A percentile compares a stretch with the other conserved stretches of the same genome.
phyloP scores from a whole-genome alignment of 257 asterid genomes.

The Solanum piurae region DNA sequence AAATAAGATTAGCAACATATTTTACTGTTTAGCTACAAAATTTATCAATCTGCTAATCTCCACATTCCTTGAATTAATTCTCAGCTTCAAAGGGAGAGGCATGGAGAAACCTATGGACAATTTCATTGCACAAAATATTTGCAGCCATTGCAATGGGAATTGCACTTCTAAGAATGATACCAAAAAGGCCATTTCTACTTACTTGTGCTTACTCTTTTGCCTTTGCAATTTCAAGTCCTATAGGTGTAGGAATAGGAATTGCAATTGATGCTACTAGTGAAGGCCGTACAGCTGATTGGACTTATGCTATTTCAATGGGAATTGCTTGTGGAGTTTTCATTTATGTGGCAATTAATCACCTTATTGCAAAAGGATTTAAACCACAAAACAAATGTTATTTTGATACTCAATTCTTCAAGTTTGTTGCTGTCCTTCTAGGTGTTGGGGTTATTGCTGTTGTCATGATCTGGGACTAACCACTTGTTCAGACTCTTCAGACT shows the following conservation, averaged over 20 bases:
- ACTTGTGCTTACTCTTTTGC: constrained; percentile 67
- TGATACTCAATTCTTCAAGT: constrained; percentile 61
- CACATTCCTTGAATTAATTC: background rate
- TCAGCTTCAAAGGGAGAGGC: constrained; percentile 61
- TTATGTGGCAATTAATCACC: constrained; percentile 74
- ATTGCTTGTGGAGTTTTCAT: constrained; percentile 73
- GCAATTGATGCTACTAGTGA: constrained; percentile 74
- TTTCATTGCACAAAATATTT: constrained; percentile 75
- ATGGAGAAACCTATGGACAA: constrained; percentile 84
- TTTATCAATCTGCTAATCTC: background rate
- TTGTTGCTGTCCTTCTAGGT: constrained; percentile 64
- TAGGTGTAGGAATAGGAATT: constrained; percentile 82
- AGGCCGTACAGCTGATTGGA: constrained; percentile 64
- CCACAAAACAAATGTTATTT: constrained; percentile 30
- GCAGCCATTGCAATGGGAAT: constrained; percentile 93
- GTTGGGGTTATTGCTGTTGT: constrained; percentile 68
- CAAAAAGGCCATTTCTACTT: constrained; percentile 64
- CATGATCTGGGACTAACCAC: constrained; percentile 71
- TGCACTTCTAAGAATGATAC: constrained; percentile 75
- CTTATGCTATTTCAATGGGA: constrained; percentile 79
- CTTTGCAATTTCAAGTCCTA: constrained; percentile 71
- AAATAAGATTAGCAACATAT: background rate
- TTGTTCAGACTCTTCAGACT: background rate
- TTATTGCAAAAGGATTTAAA: constrained; percentile 61
- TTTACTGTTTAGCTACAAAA: background rate